Conservation (phyloP, 805 yeast species). For the Ogataea ganodermae region DNA sequence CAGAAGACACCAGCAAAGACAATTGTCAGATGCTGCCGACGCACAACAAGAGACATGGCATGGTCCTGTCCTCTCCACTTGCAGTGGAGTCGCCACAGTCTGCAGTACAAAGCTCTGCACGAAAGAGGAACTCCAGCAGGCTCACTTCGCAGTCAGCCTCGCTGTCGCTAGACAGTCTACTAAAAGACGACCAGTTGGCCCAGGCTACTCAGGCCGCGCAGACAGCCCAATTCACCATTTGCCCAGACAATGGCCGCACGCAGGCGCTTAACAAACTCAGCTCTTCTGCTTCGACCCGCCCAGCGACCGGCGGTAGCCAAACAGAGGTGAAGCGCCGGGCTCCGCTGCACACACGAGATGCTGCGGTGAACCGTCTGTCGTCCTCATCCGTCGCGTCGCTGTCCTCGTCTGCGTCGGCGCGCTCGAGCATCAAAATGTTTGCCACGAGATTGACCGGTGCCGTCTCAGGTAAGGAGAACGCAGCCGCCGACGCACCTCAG, state of each 20-base stretch:
- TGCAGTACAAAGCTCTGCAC: constrained; percentile 1
- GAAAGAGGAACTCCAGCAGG: constrained; percentile 9
- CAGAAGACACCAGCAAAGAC: neutral
- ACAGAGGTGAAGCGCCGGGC: constrained; percentile 5
- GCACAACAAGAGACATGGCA: constrained; percentile 24
- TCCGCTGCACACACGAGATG: constrained; percentile 3
- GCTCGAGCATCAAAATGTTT: constrained; percentile 27
- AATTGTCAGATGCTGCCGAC: constrained; percentile 12
- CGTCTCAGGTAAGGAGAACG: constrained; percentile 13
- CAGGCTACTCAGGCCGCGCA: constrained; percentile 1
- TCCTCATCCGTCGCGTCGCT: constrained; percentile 21
- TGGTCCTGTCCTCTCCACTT: constrained; percentile 17
- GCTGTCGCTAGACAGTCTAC: constrained; percentile 18
- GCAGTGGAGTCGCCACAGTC: neutral
- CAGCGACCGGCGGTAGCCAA: neutral
- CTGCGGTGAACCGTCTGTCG: constrained; percentile 19
- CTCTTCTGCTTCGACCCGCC: neutral
- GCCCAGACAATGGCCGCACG: constrained; percentile 1
- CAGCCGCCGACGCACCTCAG: constrained; percentile 4
- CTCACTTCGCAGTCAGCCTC: constrained; percentile 18
- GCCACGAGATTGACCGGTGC: constrained; percentile 27
- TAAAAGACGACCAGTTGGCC: constrained; percentile 10
- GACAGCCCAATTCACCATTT: neutral
- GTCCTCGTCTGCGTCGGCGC: constrained; percentile 24
- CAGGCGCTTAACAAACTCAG: neutral